Conservation (phyloP, 1,139 yeast genomes). For the Protomyces arabidopsidicola region DNA sequence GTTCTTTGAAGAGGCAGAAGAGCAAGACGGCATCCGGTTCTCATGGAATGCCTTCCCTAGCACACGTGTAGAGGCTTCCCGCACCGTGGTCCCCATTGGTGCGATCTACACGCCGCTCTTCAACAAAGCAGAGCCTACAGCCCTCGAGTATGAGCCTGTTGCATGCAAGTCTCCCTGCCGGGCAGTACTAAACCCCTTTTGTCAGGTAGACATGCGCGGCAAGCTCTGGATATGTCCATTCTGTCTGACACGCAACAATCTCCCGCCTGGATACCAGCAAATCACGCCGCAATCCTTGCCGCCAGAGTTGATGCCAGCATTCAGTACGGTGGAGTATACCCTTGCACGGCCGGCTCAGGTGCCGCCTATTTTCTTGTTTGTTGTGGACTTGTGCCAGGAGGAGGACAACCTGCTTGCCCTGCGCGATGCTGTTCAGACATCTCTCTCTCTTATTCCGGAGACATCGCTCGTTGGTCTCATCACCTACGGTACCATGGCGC, state of each 20-base stretch:
- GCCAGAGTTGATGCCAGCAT: conserved; percentile 67
- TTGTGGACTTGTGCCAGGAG: conserved; percentile 91
- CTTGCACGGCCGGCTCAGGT: conserved; percentile 80
- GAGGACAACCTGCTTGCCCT: conserved; percentile 85
- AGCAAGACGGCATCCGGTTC: conserved; percentile 79
- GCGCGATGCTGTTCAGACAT: conserved; percentile 77
- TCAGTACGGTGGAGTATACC: conserved; percentile 89
- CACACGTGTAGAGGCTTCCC: conserved; percentile 82
- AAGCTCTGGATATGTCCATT: conserved; percentile 87
- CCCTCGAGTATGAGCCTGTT: conserved; percentile 86
- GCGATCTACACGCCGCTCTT: conserved; percentile 90
- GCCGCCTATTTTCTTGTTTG: conserved; percentile 90
- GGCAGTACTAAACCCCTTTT: conserved; percentile 80
- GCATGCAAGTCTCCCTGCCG: conserved; percentile 80
- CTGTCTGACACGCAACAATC: conserved; percentile 75
- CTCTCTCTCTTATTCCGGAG: conserved; percentile 82
- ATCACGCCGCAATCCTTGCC: conserved; percentile 81
- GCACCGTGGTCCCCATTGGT: conserved; percentile 92
- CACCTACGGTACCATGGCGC: conserved; percentile 82
- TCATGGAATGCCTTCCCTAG: conserved; percentile 90
- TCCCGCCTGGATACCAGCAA: conserved; percentile 86
- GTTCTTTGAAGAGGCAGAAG: conserved; percentile 74
- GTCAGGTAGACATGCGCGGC: conserved; percentile 70
- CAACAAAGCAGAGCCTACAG: conserved; percentile 68
- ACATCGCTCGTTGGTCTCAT: conserved; percentile 87